Evolutionary conservation across 768 basidiomycete genomes (phyloP), one percentile per base, ranked within the genome.

Genomic region (Tephrocybe sp.): DNA sequence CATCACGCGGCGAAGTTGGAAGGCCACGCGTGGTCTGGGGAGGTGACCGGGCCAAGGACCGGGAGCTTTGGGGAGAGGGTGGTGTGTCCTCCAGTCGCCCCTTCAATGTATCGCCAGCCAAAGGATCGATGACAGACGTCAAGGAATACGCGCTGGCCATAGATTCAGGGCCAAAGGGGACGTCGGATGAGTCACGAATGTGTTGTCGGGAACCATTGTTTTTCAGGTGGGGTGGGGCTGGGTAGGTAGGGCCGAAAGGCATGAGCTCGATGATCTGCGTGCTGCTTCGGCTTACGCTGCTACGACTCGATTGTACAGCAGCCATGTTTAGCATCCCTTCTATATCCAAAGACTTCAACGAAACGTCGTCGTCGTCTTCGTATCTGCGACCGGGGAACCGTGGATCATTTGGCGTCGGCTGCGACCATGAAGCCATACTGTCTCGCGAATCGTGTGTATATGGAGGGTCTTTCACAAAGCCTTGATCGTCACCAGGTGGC

Each of bases 241-340:
- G 18, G 61, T 23, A 38, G 40, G 50, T 11, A 58, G 59, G 17
- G 51, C 46, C 18, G 21, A 51, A 44, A 24, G 64, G 47, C 26
- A 53, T 56, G 33, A 57, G 55, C 20, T 61, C 63, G 0, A 59
- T 56, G 17, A 56, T 65, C 40, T 67, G 62, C 47, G 60, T 60
- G 51, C 65, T 70, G 21, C 48, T 55, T 28, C 51, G 43, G 28
- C 28, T 30, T 45, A 59, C 59, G 51, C 65, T 70, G 18, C 48
- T 61, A 3, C 18, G 38, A 18, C 18, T 63, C 2, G 64, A 62
- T 36, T 74, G 75, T 12, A 73, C 59, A 17, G 72, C 71, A 1
- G 79, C 78, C 68, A 78, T 74, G 58, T 82, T 76, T 30, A 84
- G 68, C 63, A 82, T 80, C 21, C 75, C 70, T 60, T 80, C 78